Percentiles rank a stretch among this genome's conserved stretches.
Evolutionary conservation across 2,329 filamentous ascomycete species (phyloP).

Genomic region (Lojkania enalia): DNA sequence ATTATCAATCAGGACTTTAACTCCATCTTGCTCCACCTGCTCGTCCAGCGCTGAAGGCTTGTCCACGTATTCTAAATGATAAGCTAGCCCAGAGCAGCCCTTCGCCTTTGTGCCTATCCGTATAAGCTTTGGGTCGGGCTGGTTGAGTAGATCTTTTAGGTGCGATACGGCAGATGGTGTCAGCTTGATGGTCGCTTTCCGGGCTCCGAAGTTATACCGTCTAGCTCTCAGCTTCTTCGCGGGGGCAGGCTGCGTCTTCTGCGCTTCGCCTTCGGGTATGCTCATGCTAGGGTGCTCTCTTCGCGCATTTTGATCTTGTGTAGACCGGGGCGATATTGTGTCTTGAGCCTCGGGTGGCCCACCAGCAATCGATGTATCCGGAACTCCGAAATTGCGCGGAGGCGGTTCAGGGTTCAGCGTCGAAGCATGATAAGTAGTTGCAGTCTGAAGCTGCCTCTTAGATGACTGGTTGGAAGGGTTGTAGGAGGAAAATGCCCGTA

Average conservation of each 20-base stretch:
- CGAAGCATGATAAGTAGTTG: slow-evolving; percentile 65
- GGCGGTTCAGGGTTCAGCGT: slow-evolving; percentile 60
- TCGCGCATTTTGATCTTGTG: slow-evolving; percentile 29
- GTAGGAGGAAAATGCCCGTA: slow-evolving; percentile 51
- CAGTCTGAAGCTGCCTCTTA: slow-evolving; percentile 61
- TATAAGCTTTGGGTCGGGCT: slow-evolving; percentile 89
- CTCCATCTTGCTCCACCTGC: slow-evolving; percentile 90
- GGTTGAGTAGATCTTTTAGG: slow-evolving; percentile 73
- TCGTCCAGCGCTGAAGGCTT: slow-evolving; percentile 88
- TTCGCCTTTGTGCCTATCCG: slow-evolving; percentile 92
- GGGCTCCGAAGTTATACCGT: slow-evolving; percentile 70
- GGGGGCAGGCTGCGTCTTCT: slow-evolving; percentile 60
- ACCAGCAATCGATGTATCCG: slow-evolving; percentile 64
- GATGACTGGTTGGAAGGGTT: slow-evolving; percentile 39
- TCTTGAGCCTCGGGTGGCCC: slow-evolving; percentile 53
- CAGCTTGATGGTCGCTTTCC: slow-evolving; percentile 90
- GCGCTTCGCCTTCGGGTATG: slow-evolving; percentile 66
- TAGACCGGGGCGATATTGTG: slow-evolving; percentile 49
- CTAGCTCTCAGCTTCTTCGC: slow-evolving; percentile 58
- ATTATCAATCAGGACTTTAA: slow-evolving; percentile 94
- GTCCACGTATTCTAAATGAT: slow-evolving; percentile 93
- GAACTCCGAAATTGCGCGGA: slow-evolving; percentile 60
- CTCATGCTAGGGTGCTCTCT: slow-evolving; percentile 53
- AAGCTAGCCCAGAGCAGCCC: slow-evolving; percentile 90
- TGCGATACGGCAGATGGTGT: slow-evolving; percentile 80